These are phyloP conservation scores for Piloderma croceum DNA, from an alignment of 768 basidiomycete species.

Conservation along the genomic window DNA sequence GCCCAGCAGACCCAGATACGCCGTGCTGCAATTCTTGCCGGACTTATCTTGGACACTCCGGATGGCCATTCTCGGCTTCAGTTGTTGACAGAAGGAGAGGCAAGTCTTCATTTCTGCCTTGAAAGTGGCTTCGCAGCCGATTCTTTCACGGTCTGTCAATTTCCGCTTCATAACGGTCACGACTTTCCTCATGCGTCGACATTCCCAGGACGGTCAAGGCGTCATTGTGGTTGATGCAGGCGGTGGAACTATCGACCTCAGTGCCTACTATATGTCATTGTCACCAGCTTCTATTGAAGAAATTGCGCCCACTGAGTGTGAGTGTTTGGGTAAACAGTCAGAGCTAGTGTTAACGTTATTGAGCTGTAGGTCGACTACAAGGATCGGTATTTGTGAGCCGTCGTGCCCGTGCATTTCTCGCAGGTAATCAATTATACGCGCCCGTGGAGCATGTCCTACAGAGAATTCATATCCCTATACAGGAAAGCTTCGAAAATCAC, in stretches of 20 bases:
- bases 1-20: conserved; percentile 40
- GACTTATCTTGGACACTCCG: conserved; percentile 31
- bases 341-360: conserved; percentile 4
- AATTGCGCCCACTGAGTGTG: conserved; percentile 42
- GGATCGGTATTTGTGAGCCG: conserved; percentile 49
- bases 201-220: conserved; percentile 36
- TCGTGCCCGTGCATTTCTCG: conserved; percentile 35
- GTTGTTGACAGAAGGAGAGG: conserved; percentile 51
- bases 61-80: conserved; percentile 33
- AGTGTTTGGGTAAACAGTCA: conserved; percentile 3
- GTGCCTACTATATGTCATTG: conserved; percentile 39
- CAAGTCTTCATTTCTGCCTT: conserved; percentile 45
- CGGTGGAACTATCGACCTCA: conserved; percentile 58
- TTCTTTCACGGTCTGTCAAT: conserved; percentile 20
- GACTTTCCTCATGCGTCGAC: background rate
- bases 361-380: conserved; percentile 36
- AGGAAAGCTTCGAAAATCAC: conserved; percentile 38
- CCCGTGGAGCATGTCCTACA: background rate
- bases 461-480: background rate
- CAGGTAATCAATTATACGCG: conserved; percentile 23
- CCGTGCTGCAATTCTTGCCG: conserved; percentile 37
- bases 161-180: conserved; percentile 2
- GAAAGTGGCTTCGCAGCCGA: conserved; percentile 28
- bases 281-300: conserved; percentile 36
- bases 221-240: conserved; percentile 58